Base-by-base conservation (phyloP, 768 basidiomycete genomes). In the Leccinum aurantiacum region DNA sequence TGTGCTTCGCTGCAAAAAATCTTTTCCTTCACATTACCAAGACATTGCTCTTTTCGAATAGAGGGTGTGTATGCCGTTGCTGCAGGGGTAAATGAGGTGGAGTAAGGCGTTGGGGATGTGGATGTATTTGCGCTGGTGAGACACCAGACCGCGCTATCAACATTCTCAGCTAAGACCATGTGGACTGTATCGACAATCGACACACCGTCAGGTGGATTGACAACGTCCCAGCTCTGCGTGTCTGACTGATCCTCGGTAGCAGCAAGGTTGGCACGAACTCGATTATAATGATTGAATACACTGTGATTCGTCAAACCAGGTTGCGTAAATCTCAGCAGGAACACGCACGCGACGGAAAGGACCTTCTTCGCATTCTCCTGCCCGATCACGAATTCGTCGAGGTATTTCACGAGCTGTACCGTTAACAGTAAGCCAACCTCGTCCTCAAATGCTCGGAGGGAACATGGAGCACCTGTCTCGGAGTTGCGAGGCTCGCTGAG, bases 41-140 rank as follows among this genome's bases (percentile, higher is more conserved):
- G 3, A 98, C 92, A 70, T 98, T 98, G 67, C 92, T 95, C 81
- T 98, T 98, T 79, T 98, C 95, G 56, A 96, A 91, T 25, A 85
- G 69, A 22, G 88, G 83, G 14, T 76, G 66, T 8, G 76, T 73
- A 49, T 79, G 78, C n/a, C 75, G 81, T 53, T 78, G 67, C 41
- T 71, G 75, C 22, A 81, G 71, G 6, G 81, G 66, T 22, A 71
- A 53, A 54, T 75, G 66, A n/a, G 74, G 67, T 19, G 75, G 73
- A 38, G 63, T 64, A 61, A 70, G 53, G 8, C 80, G 78, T 52
- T 75, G 69, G 4, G 79, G 82, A 64, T 88, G 78, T 13, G 91
- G 91, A 57, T 82, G 82, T 58, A 93, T 71, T 46, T 81, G 80
- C 37, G 89, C 88, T 31, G 86, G 69, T 6, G 81, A 74, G 37